Base-by-base conservation (phyloP, 176 grass and related monocot species). In the Carex cristatella region DNA sequence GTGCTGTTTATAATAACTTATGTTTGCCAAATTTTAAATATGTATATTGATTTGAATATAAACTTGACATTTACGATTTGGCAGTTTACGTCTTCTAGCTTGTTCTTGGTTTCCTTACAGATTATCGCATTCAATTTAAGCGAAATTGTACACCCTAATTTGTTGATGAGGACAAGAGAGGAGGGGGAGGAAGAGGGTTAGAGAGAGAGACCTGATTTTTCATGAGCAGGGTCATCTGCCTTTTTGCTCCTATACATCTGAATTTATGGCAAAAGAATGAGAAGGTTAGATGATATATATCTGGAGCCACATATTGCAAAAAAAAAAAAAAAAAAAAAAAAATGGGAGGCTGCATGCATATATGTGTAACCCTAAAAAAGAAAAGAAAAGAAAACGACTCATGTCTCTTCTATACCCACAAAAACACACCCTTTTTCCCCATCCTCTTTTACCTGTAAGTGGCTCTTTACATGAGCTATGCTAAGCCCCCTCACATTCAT, bases 201-300 rank as follows among this genome's bases (percentile, higher is more conserved):
- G 23, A 10, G 64, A 15, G 49, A 88, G 72, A 86, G 65, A 63
- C 81, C 72, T 86, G 89, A 86, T 62, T 87, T 98, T 48, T 92
- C 91, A 69, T 87, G 88, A 46, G 91, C 89, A 14, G 92, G 83
- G 30, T 98, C 87, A 65, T 94, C 96, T 19, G 92, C 38, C 81
- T 98, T 98, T 86, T 98, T 98, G 93, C 91, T 95, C 82, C 93
- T 88, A 64, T 98, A 98, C 96, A 98, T 98, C 96, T 98, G 90
- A 79, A 80, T 80, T 82, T 40, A 19, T 73, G 58, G 16, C n/a
- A 10, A 69, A 71, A 81, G n/a, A 86, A 65, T 84, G 78, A 84
- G 35, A 16, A 68, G 57, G 37, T 80, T 30, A 80, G 55, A 55
- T 38, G 57, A 33, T 3, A 37, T 65, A 15, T 15, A 54, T 56